These are phyloP conservation scores for Pythium myriotylum DNA, from an alignment of 352 stramenopile genomes.

Conservation along the genomic window DNA sequence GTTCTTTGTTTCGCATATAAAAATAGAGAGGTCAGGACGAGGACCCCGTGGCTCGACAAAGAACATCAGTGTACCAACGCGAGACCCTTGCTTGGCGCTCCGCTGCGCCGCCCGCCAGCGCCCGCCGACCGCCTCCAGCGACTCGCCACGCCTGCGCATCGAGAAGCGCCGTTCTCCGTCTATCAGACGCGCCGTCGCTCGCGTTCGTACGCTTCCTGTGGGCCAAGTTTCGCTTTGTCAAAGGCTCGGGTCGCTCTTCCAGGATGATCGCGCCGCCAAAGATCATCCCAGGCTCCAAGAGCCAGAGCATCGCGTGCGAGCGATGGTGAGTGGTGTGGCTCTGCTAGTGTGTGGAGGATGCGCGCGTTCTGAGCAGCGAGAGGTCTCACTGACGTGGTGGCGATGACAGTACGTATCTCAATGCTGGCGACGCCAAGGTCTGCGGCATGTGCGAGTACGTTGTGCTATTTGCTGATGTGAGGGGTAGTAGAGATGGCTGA, in stretches of 20 bases:
- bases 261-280: constrained; percentile 34
- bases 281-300: constrained; percentile 60
- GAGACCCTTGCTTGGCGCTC: background rate
- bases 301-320: constrained; percentile 51
- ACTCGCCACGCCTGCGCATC: background rate
- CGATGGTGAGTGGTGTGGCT: constrained; percentile 43
- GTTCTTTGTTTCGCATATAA: constrained; percentile 10
- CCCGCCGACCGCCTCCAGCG: background rate
- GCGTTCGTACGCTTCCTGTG: background rate
- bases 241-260: background rate
- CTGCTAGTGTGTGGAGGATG: background rate
- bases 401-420: constrained; percentile 66
- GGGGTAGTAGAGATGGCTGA: background rate
- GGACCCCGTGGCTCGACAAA: background rate
- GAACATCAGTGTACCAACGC: constrained; percentile 6
- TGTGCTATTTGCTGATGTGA: background rate
- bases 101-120: background rate
- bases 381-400: background rate
- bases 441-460: constrained; percentile 81
- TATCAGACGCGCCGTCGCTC: background rate
- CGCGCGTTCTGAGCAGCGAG: no score
- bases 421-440: constrained; percentile 44
- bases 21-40: constrained; percentile 18
- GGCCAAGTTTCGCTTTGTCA: background rate
- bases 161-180: background rate